Conservation (phyloP, 1,284 basidiomycete species). For the Pseudomicrostroma phylloplanum region DNA sequence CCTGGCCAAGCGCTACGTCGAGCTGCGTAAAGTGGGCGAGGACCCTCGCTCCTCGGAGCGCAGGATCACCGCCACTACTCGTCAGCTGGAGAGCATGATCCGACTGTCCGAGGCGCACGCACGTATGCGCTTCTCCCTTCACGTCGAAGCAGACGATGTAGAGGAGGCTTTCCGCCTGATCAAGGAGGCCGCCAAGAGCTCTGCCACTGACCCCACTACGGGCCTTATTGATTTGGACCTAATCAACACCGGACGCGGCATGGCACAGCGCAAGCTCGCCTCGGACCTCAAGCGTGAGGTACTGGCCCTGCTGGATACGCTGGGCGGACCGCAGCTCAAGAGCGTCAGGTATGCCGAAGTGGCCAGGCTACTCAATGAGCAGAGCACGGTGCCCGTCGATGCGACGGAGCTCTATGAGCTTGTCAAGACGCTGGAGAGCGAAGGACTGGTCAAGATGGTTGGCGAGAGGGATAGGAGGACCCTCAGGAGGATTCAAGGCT, state of each 20-base stretch:
- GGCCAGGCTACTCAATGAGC: slow-evolving; percentile 37
- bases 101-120: slow-evolving; percentile 95
- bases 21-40: slow-evolving; percentile 87
- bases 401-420: slow-evolving; percentile 39
- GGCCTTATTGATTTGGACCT: slow-evolving; percentile 94
- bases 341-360: slow-evolving; percentile 44
- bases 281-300: slow-evolving; percentile 45
- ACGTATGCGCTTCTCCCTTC: slow-evolving; percentile 80
- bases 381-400: slow-evolving; percentile 41
- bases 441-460: slow-evolving; percentile 38
- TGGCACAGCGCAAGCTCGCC: slow-evolving; percentile 62
- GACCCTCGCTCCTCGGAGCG: slow-evolving; percentile 73
- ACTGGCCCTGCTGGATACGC: slow-evolving; percentile 34
- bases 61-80: slow-evolving; percentile 93
- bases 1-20: slow-evolving; percentile 82
- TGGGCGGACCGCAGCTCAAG: slow-evolving; percentile 25
- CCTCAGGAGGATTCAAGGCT: slow-evolving; percentile 27
- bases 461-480: slow-evolving; percentile 46
- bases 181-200: slow-evolving; percentile 85
- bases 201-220: slow-evolving; percentile 71
- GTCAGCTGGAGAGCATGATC: slow-evolving; percentile 95
- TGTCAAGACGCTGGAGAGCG: slow-evolving; percentile 35
- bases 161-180: slow-evolving; percentile 85
- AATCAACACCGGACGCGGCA: slow-evolving; percentile 85
- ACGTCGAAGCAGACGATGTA: slow-evolving; percentile 80